phyloP scores from a whole-genome alignment of 352 stramenopile genomes.

The Phytophthora pluvialis region DNA sequence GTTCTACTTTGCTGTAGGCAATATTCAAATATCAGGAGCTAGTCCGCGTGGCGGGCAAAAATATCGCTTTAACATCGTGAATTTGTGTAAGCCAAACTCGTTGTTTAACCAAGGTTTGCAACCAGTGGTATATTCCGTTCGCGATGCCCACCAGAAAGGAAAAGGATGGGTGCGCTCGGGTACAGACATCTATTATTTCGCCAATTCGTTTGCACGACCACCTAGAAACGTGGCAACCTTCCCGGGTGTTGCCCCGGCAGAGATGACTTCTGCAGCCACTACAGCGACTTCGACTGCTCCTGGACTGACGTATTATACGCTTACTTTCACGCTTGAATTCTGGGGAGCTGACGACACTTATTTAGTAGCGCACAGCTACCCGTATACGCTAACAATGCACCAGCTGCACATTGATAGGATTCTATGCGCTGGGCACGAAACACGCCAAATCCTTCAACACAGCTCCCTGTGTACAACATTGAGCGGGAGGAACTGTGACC shows the following conservation, averaged over 20 bases:
- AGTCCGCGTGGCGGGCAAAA: conserved; percentile 32
- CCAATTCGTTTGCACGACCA: conserved; percentile 61
- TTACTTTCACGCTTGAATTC: conserved; percentile 91
- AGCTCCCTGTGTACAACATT: conserved; percentile 65
- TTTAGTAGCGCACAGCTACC: conserved; percentile 91
- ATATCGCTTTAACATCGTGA: conserved; percentile 93
- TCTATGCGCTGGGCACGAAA: conserved; percentile 12
- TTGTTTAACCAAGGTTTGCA: conserved; percentile 93
- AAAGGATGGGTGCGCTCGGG: conserved; percentile 82
- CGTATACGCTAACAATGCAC: conserved; percentile 92
- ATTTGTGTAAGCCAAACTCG: conserved; percentile 93
- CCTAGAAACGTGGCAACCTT: conserved; percentile 18
- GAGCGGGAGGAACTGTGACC: conserved; percentile 62
- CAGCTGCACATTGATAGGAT: conserved; percentile 60
- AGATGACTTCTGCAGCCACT: not conserved
- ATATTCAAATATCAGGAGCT: conserved; percentile 38
- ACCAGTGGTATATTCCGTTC: conserved; percentile 88
- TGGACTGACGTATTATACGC: conserved; percentile 75
- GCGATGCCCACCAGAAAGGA: conserved; percentile 55
- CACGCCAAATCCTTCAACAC: conserved; percentile 46
- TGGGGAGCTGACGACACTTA: conserved; percentile 82
- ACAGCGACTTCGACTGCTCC: conserved; percentile 1
- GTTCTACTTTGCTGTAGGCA: conserved; percentile 95
- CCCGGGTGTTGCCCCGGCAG: conserved; percentile 1
- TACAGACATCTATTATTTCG: conserved; percentile 88